Conservation (phyloP, 805 yeast species). For the Candida adriatica region DNA sequence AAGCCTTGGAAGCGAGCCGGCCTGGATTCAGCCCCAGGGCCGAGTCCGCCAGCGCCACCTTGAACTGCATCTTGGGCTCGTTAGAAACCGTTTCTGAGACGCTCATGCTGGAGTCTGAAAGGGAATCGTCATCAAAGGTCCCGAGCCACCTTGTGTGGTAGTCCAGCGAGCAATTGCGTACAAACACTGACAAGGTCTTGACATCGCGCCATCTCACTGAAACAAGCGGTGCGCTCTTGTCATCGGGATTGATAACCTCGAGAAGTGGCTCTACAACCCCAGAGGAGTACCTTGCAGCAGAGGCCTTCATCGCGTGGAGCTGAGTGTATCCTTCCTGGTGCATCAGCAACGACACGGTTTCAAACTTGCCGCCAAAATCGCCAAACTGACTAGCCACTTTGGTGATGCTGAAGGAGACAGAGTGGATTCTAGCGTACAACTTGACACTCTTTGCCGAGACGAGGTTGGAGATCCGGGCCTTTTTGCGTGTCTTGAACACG, state of each 20-base stretch:
- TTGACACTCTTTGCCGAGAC: constrained; percentile 17
- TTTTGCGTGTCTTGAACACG: constrained; percentile 20
- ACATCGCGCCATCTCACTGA: constrained; percentile 31
- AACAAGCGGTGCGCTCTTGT: constrained; percentile 32
- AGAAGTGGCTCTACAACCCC: constrained; percentile 25
- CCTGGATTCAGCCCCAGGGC: constrained; percentile 60
- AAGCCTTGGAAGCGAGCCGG: constrained; percentile 46
- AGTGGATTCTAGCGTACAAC: constrained; percentile 7
- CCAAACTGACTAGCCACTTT: constrained; percentile 29
- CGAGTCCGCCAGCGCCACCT: constrained; percentile 38
- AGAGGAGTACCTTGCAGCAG: constrained; percentile 7
- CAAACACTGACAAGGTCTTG: constrained; percentile 32
- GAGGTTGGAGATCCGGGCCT: constrained; percentile 17
- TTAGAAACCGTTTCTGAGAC: constrained; percentile 5
- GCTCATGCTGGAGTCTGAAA: constrained; percentile 8
- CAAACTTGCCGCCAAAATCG: constrained; percentile 17
- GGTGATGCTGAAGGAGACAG: constrained; percentile 10
- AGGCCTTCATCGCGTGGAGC: constrained; percentile 12
- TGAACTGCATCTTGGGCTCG: constrained; percentile 10
- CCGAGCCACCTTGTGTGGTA: constrained; percentile 57
- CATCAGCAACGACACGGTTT: constrained; percentile 8
- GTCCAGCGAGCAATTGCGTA: constrained; percentile 43
- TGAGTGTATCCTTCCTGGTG: constrained; percentile 17
- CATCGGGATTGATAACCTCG: constrained; percentile 27
- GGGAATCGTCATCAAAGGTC: constrained; percentile 28